phyloP scores from a whole-genome alignment of 306 rosid genomes.

The Pueraria montana region DNA sequence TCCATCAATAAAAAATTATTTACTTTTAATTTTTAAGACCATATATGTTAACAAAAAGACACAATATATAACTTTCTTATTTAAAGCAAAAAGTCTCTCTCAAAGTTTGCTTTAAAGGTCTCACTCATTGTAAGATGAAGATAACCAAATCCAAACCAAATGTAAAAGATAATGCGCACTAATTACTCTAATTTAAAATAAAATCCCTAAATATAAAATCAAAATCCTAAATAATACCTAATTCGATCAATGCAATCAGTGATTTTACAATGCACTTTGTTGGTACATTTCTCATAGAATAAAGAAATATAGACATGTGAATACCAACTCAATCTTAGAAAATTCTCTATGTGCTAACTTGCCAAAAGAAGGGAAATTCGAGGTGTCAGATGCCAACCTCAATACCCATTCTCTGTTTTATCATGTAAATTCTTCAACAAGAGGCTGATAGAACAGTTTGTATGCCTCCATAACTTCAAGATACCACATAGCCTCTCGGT shows the following conservation, averaged over 20 bases:
- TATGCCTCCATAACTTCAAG: slow-evolving; percentile 92
- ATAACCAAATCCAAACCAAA: not conserved
- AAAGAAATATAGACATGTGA: not conserved
- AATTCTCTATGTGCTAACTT: not conserved
- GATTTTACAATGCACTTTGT: slow-evolving; percentile 24
- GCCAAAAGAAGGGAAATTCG: slow-evolving; percentile 23
- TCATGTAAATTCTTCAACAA: slow-evolving; percentile 65
- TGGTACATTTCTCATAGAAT: not conserved
- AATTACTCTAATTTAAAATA: not conserved
- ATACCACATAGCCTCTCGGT: slow-evolving; percentile 94
- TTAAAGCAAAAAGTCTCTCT: no score
- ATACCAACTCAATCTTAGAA: slow-evolving; percentile 17
- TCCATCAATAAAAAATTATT: no score
- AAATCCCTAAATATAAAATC: not conserved
- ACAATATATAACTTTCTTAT: no score
- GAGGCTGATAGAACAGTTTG: slow-evolving; percentile 78
- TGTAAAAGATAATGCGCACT: not conserved
- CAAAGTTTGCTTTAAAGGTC: no score
- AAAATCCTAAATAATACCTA: not conserved
- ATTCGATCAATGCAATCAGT: not conserved
- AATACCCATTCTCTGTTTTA: slow-evolving; percentile 3
- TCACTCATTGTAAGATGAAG: not conserved
- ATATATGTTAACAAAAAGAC: no score
- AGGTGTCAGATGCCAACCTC: slow-evolving; percentile 31
- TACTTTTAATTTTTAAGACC: no score